Base-by-base conservation (phyloP, 169 alveolate species). In the Eimeria necatrix region DNA sequence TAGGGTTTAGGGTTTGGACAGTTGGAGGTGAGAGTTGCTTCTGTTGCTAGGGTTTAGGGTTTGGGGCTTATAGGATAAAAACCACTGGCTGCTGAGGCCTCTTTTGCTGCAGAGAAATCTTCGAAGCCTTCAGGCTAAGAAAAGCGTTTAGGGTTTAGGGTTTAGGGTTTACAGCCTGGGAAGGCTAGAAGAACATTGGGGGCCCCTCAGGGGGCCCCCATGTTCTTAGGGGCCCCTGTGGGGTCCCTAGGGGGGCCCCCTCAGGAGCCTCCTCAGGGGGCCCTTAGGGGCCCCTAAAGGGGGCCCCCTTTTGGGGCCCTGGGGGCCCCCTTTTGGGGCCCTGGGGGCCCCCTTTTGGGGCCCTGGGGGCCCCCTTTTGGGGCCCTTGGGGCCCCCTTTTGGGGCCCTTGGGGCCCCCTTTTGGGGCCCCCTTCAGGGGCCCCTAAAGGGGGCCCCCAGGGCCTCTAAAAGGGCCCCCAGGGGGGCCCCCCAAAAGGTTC, bases 271-370 rank as follows among this genome's bases (percentile, higher is more conserved):
- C n/a, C n/a, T n/a, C n/a, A n/a, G n/a, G n/a, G n/a, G n/a, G n/a
- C n/a, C n/a, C n/a, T n/a, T n/a, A n/a, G n/a, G n/a, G n/a, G n/a
- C n/a, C n/a, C n/a, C n/a, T n/a, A n/a, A n/a, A n/a, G n/a, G n/a
- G n/a, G n/a, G n/a, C 64, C 64, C 64, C 8, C 64, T 14, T 56
- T 14, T 56, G 14, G 64, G 64, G 14, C 14, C 8, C 20, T 56
- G 8, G 64, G 64, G 64, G 64, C 64, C 64, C 64, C 64, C 64
- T 53, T n/a, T n/a, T n/a, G n/a, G n/a, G n/a, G n/a, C n/a, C n/a
- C n/a, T n/a, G n/a, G n/a, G n/a, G n/a, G n/a, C n/a, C n/a, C n/a
- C n/a, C n/a, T n/a, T n/a, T n/a, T n/a, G n/a, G n/a, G n/a, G n/a
- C n/a, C n/a, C n/a, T n/a, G n/a, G n/a, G n/a, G n/a, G n/a, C n/a